Percentiles rank a stretch among this genome's conserved stretches.
phyloP scores from a whole-genome alignment of 257 asterid genomes.

The Sherardia arvensis region DNA sequence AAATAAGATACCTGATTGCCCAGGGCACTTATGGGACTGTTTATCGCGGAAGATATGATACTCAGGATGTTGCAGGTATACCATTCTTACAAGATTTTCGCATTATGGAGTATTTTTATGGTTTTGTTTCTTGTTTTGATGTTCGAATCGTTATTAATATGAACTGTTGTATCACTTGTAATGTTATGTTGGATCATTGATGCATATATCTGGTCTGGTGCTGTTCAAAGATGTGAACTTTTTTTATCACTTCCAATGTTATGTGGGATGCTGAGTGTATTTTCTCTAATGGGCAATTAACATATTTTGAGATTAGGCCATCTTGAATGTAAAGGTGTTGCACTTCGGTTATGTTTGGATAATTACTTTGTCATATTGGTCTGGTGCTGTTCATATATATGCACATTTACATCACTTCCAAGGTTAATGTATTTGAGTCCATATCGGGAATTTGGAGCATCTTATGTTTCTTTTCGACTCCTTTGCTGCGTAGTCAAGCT shows the following conservation, averaged over 20 bases:
- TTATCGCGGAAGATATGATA: constrained; percentile 70
- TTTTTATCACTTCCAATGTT: neutral
- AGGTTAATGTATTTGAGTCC: neutral
- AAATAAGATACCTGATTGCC: constrained; percentile 78
- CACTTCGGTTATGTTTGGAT: no score
- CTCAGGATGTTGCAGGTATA: constrained; percentile 87
- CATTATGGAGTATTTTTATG: neutral
- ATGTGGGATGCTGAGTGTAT: neutral
- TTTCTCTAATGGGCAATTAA: neutral
- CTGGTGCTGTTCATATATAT: no score
- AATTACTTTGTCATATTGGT: no score
- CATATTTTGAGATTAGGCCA: neutral
- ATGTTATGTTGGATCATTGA: no score
- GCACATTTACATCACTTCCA: no score
- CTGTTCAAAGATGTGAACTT: neutral
- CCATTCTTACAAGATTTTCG: neutral
- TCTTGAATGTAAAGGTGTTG: neutral
- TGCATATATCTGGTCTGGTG: neutral
- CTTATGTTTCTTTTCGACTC: constrained; percentile 2
- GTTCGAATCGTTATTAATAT: neutral
- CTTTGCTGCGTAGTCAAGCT: constrained; percentile 46
- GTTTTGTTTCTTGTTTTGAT: neutral
- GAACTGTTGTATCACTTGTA: no score
- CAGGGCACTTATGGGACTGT: constrained; percentile 93
- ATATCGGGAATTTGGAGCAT: neutral